Percentiles rank a stretch among this genome's conserved stretches.
These are phyloP conservation scores for Agrostemma githago DNA, from an alignment of 148 eudicot species.

Conservation along the genomic window DNA sequence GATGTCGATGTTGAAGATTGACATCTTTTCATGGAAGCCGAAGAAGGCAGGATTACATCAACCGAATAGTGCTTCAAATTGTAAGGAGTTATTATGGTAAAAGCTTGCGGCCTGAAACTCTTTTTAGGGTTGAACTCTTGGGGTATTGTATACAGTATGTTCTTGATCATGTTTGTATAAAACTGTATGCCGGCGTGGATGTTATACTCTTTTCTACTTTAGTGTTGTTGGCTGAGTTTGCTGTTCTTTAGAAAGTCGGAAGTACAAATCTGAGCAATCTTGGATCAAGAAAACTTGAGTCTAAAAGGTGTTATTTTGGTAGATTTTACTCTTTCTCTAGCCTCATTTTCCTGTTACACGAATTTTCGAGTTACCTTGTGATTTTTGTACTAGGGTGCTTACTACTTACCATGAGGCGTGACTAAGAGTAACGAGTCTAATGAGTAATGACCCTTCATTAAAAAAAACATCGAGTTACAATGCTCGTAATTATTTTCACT, in stretches of 20 bases:
- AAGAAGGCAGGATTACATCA: slow-evolving; percentile 14
- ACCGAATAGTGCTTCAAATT: not conserved
- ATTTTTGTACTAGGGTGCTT: too few relatives aligned
- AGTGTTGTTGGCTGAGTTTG: not conserved
- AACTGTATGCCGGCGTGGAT: not conserved
- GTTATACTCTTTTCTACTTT: not conserved
- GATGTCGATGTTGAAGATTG: slow-evolving; percentile 39
- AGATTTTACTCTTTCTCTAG: too few relatives aligned
- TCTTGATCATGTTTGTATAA: not conserved
- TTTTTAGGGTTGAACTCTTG: slow-evolving; percentile 11
- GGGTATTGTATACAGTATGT: not conserved
- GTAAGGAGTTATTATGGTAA: not conserved
- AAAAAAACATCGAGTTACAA: too few relatives aligned
- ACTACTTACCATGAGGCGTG: too few relatives aligned
- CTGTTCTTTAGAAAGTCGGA: not conserved
- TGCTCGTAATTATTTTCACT: too few relatives aligned
- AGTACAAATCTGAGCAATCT: not conserved
- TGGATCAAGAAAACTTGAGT: not conserved
- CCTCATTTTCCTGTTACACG: too few relatives aligned
- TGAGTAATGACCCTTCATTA: too few relatives aligned
- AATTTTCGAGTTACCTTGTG: too few relatives aligned
- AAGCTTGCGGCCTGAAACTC: not conserved
- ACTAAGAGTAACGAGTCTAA: too few relatives aligned
- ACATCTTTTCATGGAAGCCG: slow-evolving; percentile 6
- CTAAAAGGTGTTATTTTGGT: not conserved